phyloP scores from a whole-genome alignment of 1,284 basidiomycete species.

The Ceratobasidium papillatum region DNA sequence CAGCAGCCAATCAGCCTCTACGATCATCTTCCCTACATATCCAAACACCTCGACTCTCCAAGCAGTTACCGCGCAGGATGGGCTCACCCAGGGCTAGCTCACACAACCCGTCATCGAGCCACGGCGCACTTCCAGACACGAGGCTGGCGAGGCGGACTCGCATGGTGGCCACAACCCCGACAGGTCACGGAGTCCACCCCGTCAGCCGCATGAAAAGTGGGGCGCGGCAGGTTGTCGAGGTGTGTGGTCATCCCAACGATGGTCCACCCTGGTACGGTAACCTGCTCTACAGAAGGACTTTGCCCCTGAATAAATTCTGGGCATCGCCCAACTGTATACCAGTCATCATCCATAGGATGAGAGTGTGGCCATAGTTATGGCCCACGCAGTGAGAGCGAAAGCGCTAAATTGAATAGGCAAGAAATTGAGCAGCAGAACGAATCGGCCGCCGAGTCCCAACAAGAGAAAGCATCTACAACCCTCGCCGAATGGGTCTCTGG shows the following conservation, averaged over 20 bases:
- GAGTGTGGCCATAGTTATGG: constrained; percentile 1
- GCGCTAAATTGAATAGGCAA: not conserved
- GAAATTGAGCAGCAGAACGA: not conserved
- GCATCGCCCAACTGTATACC: not conserved
- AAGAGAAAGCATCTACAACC: not conserved
- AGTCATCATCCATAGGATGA: not conserved
- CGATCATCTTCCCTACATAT: not conserved
- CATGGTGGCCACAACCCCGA: constrained; percentile 32
- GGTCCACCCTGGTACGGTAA: not conserved
- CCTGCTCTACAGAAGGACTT: not conserved
- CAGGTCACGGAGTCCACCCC: constrained; percentile 20
- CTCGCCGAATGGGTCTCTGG: constrained; percentile 25
- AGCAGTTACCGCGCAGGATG: not conserved
- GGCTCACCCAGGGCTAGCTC: not conserved
- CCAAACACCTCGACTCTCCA: constrained; percentile 16
- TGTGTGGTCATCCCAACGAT: not conserved
- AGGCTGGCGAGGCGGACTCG: not conserved
- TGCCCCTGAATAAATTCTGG: not conserved
- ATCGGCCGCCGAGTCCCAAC: not conserved
- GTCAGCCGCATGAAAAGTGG: not conserved
- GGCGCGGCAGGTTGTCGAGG: not conserved
- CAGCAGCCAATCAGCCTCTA: too few relatives aligned
- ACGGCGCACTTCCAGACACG: not conserved
- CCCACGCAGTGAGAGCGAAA: constrained; percentile 16
- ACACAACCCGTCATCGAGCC: not conserved